Base-by-base conservation (phyloP, 1,284 basidiomycete genomes). In the Sporisorium exsertum region DNA sequence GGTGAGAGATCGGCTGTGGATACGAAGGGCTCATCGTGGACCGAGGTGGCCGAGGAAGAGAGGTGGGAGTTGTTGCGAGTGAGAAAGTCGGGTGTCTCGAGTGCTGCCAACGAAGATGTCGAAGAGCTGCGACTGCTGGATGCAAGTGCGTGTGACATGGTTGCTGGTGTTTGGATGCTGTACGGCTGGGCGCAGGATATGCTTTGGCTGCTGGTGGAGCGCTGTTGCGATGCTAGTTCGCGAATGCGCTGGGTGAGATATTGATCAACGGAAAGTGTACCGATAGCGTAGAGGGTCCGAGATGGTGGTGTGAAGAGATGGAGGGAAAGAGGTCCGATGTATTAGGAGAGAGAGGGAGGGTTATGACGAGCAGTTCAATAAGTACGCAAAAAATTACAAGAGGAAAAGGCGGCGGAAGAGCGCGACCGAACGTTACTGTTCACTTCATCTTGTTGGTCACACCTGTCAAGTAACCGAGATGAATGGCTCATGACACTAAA, bases 1-100 rank as follows among this genome's bases (percentile, higher is more conserved):
- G 72, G 72, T 12, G 63, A 50, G 12, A 75, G 54, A 47, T 70
- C 59, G 15, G 57, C 29, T n/a, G 61, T 40, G n/a, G 50, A 66
- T 24, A 20, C 32, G 27, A 60, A 27, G 10, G 59, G 57, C 20
- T 75, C 72, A 50, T 70, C 72, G 40, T 56, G 58, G 20, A 75
- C 37, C 9, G 72, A 75, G 24, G 72, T 75, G 26, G 72, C 72
- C 10, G 72, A 75, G 15, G 72, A 75, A 8, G 72, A 75, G 47
- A 65, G 51, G 26, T 64, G 56, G 5, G 72, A 75, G 45, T 27
- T 49, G 56, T 56, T 56, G 58, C 59, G 56, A 18, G 55, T 58
- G 53, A 64, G 54, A 22, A 55, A 67, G 51, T 75, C 67, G 29
- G 72, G 67, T 1, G 72, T 70, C 24, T 66, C 51, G 24, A 64